Conservation (phyloP, 1,139 yeast genomes). For the Saccharomyces uvarum region DNA sequence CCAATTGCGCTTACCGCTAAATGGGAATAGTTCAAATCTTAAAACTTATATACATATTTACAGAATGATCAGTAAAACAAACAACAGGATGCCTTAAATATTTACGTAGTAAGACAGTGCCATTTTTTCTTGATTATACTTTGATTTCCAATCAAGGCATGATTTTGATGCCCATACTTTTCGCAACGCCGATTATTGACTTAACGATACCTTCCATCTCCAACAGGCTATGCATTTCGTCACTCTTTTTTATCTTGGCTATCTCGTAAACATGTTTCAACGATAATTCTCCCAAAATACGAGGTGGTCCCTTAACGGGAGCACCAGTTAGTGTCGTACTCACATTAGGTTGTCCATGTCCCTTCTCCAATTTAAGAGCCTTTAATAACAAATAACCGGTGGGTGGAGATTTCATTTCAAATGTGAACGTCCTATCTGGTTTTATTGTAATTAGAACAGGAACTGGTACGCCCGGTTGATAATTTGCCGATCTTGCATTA, state of each 20-base stretch:
- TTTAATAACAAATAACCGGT: slow-evolving; percentile 79
- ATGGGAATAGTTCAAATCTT: not conserved
- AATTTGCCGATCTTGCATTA: slow-evolving; percentile 90
- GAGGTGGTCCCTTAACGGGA: slow-evolving; percentile 8
- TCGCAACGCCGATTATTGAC: slow-evolving; percentile 78
- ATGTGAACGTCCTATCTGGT: slow-evolving; percentile 86
- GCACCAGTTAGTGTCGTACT: slow-evolving; percentile 7
- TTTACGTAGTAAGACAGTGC: not conserved
- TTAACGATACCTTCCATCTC: slow-evolving; percentile 74
- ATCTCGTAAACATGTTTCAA: slow-evolving; percentile 90
- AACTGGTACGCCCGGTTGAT: slow-evolving; percentile 77
- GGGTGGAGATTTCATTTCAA: slow-evolving; percentile 86
- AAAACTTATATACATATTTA: slow-evolving; percentile 7
- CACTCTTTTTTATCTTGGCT: slow-evolving; percentile 88
- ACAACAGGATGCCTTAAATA: not conserved
- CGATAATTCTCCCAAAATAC: slow-evolving; percentile 62
- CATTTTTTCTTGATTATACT: not conserved
- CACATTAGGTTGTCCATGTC: slow-evolving; percentile 42
- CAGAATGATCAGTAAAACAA: not conserved
- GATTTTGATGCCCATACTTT: slow-evolving; percentile 77
- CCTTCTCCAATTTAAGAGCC: slow-evolving; percentile 74
- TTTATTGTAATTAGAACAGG: slow-evolving; percentile 79
- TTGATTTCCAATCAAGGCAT: slow-evolving; percentile 41
- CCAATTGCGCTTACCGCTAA: not conserved
- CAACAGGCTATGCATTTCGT: slow-evolving; percentile 64